phyloP scores from a whole-genome alignment of 2,329 filamentous ascomycete species.

The Pseudogymnoascus sp. region DNA sequence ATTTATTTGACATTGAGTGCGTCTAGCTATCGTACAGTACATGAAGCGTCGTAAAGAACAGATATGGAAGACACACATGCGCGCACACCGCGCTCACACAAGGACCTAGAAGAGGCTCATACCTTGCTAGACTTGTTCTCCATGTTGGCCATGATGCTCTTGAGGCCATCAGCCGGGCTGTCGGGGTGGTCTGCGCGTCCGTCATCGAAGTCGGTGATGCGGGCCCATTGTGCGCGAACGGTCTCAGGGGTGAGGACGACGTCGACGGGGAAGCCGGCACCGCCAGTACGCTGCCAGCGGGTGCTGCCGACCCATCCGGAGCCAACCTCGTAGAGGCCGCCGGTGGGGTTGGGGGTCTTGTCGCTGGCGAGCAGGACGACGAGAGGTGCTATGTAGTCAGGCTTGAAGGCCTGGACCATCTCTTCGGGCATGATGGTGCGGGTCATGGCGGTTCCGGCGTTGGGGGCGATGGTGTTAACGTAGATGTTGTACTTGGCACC shows the following conservation, averaged over 20 bases:
- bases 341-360: conserved; percentile 78
- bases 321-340: conserved; percentile 87
- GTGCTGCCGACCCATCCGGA: conserved; percentile 90
- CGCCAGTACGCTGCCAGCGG: conserved; percentile 87
- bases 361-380: conserved; percentile 81
- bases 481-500: conserved; percentile 96
- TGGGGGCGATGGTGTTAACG: conserved; percentile 96
- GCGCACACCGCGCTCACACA: background rate
- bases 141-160: conserved; percentile 78
- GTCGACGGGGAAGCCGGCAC: conserved; percentile 86
- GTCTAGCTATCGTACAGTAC: conserved; percentile 7
- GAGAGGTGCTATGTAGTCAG: conserved; percentile 92
- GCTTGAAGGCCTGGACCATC: conserved; percentile 98
- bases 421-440: conserved; percentile 91
- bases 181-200: conserved; percentile 80
- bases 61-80: background rate
- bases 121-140: conserved; percentile 62
- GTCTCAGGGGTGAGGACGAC: conserved; percentile 77
- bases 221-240: conserved; percentile 66
- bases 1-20: conserved; percentile 7
- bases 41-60: conserved; percentile 4
- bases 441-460: conserved; percentile 94
- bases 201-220: conserved; percentile 81
- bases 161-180: conserved; percentile 67
- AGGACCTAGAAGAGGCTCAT: conserved; percentile 36